Conservation (phyloP, 805 yeast genomes). For the Ogataea nitratoaversa region DNA sequence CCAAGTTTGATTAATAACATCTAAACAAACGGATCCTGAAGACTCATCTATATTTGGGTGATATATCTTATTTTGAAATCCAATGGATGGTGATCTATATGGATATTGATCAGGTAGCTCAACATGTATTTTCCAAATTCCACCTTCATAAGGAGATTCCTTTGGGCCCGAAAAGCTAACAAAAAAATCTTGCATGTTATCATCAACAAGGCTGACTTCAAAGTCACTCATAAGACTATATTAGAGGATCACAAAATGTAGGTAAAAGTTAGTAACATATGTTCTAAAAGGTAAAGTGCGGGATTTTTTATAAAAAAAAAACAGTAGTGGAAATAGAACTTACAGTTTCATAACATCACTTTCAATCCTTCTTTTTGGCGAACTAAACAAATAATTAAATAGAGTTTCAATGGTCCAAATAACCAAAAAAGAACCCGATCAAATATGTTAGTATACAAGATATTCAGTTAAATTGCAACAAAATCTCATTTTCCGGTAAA, state of each 20-base stretch:
- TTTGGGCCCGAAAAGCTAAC: slow-evolving; percentile 85
- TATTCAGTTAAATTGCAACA: not conserved
- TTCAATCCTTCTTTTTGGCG: slow-evolving; percentile 78
- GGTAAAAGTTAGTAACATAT: slow-evolving; percentile 3
- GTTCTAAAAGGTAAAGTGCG: not conserved
- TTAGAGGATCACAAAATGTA: not conserved
- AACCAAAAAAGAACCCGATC: too few relatives aligned
- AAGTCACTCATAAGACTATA: slow-evolving; percentile 83
- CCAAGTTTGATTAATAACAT: slow-evolving; percentile 97
- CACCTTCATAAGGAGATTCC: slow-evolving; percentile 85
- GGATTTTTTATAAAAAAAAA: not conserved
- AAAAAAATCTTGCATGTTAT: slow-evolving; percentile 79
- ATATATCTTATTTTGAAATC: slow-evolving; percentile 83
- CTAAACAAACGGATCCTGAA: slow-evolving; percentile 89
- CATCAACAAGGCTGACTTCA: slow-evolving; percentile 79
- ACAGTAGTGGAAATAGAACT: slow-evolving; percentile 25
- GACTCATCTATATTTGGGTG: slow-evolving; percentile 95
- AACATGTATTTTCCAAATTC: slow-evolving; percentile 86
- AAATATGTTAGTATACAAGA: not conserved
- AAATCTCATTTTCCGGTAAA: not conserved
- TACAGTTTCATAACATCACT: slow-evolving; percentile 93
- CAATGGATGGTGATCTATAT: slow-evolving; percentile 92
- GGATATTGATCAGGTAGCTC: slow-evolving; percentile 96
- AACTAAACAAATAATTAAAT: slow-evolving; percentile 30
- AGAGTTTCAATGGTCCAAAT: not conserved